Conservation (phyloP, 192 early-diverging fungal species). For the Backusella westeae region DNA sequence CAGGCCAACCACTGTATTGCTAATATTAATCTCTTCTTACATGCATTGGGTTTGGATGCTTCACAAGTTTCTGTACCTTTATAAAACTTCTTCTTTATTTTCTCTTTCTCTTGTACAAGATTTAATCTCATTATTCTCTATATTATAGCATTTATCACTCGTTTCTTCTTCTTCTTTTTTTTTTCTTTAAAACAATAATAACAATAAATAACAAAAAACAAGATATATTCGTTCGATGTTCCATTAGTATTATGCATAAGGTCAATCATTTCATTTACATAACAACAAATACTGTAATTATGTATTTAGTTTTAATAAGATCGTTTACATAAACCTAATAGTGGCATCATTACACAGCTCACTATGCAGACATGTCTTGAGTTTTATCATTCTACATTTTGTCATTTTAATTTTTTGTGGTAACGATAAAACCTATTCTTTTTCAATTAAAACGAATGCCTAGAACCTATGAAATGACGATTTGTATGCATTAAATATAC, state of each 20-base stretch:
- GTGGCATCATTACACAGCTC: neutral
- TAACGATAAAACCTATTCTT: no score
- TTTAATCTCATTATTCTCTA: neutral
- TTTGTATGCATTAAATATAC: no score
- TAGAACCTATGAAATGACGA: no score
- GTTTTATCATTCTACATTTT: no score
- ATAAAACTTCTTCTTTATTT: neutral
- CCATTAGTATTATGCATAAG: neutral
- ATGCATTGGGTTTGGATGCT: constrained; percentile 92
- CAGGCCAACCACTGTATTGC: constrained; percentile 63
- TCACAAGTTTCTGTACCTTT: constrained; percentile 61
- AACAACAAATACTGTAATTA: neutral
- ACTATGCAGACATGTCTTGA: neutral
- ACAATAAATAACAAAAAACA: neutral
- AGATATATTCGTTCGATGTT: neutral
- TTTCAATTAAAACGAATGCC: no score
- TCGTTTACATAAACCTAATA: neutral
- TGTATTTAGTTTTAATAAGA: neutral
- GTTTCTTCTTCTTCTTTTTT: neutral
- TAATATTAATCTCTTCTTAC: constrained; percentile 95
- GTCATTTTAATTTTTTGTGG: no score
- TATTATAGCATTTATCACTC: neutral
- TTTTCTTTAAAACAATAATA: neutral
- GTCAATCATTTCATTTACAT: neutral
- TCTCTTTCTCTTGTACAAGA: neutral